Base-by-base conservation (phyloP, 257 asterid species). In the Rehmannia glutinosa region DNA sequence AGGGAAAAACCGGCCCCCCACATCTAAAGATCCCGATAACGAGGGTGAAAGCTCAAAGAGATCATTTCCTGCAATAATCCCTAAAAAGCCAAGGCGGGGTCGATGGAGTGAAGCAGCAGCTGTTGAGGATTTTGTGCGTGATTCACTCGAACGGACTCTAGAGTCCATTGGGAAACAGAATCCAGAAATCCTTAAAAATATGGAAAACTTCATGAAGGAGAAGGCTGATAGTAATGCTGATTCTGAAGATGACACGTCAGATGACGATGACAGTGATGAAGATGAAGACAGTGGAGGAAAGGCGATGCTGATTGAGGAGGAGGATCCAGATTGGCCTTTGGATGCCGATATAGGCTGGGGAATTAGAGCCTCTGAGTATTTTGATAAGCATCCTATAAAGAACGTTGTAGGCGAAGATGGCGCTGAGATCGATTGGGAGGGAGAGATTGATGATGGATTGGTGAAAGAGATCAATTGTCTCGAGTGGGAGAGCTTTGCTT, bases 341-440 rank as follows among this genome's bases (percentile, higher is more conserved):
- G 96, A 92, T 82, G 96, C 98, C 2, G 98, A 92, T 69, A 83
- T 92, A 15, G 97, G 97, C 10, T 92, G 97, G 98, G 98, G 97
- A 64, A 86, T 90, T 59, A 82, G 91, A 70, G 98, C 98, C 46
- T 92, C 98, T 0, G 97, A 87, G 76, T 90, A 92, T 74, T 92
- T 92, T 69, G 95, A 90, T 62, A 82, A 86, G 80, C 96, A 87
- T 55, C 71, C 97, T 1, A 87, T 92, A 35, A 89, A 75, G 75
- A 92, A 92, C 45, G 86, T 81, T 15, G 72, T 82, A 0, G 96
- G 95, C 1, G 95, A 87, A 71, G 95, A 89, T 62, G 98, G 98
- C 42, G 60, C 53, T 10, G 88, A 84, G 75, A 87, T 92, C 50
- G 89, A 92, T 24, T 92, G 98, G 98, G 98, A 87, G 71, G 97